phyloP scores from a whole-genome alignment of 1,139 yeast species.

The Petasospora rhodanensis region DNA sequence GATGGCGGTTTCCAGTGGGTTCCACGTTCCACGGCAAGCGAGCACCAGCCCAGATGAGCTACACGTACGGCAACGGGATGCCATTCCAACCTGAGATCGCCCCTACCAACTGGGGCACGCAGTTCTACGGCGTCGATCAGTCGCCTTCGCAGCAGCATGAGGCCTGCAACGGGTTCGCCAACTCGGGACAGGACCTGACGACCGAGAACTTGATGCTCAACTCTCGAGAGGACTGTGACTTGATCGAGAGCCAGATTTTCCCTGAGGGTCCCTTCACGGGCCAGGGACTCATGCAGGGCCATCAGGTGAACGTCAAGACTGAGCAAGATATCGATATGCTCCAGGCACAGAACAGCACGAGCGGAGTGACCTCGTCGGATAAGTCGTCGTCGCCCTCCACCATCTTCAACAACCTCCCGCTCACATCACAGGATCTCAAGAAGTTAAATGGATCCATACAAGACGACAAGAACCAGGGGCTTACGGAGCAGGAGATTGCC shows the following conservation, averaged over 20 bases:
- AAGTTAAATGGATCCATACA: conserved; percentile 9
- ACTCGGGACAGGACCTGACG: conserved; percentile 9
- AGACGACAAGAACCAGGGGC: conserved; percentile 5
- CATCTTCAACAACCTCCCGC: conserved; percentile 11
- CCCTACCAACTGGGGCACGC: conserved; percentile 1
- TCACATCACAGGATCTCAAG: conserved; percentile 10
- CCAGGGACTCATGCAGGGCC: background rate
- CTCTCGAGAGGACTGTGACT: conserved; percentile 12
- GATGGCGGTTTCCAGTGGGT: no score
- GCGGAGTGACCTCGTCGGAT: conserved; percentile 8
- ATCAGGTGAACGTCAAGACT: conserved; percentile 2
- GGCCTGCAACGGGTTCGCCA: no score
- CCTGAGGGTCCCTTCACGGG: conserved; percentile 1
- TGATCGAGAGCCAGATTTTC: conserved; percentile 5
- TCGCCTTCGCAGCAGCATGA: no score
- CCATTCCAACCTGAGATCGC: conserved; percentile 1
- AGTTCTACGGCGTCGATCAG: background rate
- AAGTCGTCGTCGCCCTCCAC: conserved; percentile 17
- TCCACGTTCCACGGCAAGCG: no score
- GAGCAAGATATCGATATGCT: conserved; percentile 5
- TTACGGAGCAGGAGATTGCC: conserved; percentile 22
- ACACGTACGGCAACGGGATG: conserved; percentile 5
- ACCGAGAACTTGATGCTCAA: conserved; percentile 11
- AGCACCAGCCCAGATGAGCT: no score
- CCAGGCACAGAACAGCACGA: conserved; percentile 1